Base-by-base conservation (phyloP, 2,329 filamentous ascomycete genomes). In the Venturia effusa region DNA sequence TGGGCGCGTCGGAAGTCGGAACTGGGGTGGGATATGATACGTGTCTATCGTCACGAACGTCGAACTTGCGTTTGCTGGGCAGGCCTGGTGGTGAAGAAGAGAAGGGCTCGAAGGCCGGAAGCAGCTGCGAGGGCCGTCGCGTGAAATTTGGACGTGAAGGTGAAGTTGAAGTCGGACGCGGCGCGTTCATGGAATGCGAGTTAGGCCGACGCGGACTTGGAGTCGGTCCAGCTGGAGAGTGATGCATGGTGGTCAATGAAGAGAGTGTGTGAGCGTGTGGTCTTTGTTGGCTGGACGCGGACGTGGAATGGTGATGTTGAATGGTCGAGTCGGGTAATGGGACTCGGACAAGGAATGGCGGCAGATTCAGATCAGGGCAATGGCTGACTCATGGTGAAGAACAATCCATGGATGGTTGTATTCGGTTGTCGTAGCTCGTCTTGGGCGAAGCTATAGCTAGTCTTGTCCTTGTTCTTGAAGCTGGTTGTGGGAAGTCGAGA, bases 1-100 rank as follows among this genome's bases (percentile, higher is more conserved):
- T 90, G 71, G 90, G 90, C 57, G 93, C 96, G 68, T 91, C 96
- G 3, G 94, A 97, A 4, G 93, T 97, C 24, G 93, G 92, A 66
- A 96, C 84, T 1, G 94, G 94, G 2, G 94, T 97, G 51, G 94
- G 94, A 77, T 97, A 97, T 70, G 77, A 79, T 72, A 88, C 91
- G 68, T 82, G 76, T 68, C 73, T 71, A 24, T 74, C 75, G 66
- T 75, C 76, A 64, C 75, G 79, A 67, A 82, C 83, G 63, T 75
- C 74, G 69, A 77, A 79, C 71, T 86, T 88, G 72, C 88, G 85
- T 78, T 92, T 92, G 60, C 78, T 73, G 7, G 87, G 82, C 63
- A 87, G 83, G 60, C 88, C 88, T 61, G 91, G 84, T 64, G 89
- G 88, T 15, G 89, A 91, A 27, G 89, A 91, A n/a, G 88, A 88